Evolutionary conservation across 2,329 filamentous ascomycete genomes (phyloP).

Genomic region (Curvularia verruculosa): DNA sequence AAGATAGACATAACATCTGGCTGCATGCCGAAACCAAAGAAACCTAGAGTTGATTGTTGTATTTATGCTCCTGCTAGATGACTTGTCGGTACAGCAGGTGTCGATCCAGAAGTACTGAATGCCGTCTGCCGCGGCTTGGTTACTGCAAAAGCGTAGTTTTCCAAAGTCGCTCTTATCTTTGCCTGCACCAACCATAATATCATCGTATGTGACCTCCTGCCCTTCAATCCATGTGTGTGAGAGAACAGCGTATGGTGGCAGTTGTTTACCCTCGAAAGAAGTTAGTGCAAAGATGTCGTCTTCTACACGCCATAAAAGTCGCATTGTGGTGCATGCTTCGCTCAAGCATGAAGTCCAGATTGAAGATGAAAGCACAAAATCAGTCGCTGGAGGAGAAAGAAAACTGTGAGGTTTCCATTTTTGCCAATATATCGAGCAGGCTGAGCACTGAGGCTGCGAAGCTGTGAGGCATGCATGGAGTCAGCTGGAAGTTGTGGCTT

Average conservation of each 20-base stretch:
- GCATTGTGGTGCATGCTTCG: constrained; percentile 13
- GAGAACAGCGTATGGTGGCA: constrained; percentile 29
- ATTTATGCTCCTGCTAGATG: constrained; percentile 5
- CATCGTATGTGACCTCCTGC: constrained; percentile 23
- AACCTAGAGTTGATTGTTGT: constrained; percentile 8
- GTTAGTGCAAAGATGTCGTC: constrained; percentile 22
- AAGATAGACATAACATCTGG: constrained; percentile 19
- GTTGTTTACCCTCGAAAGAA: constrained; percentile 17
- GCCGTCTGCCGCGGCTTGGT: constrained; percentile 17
- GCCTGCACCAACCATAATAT: constrained; percentile 20
- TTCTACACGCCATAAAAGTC: constrained; percentile 21
- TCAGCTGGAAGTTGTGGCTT: not conserved
- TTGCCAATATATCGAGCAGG: not conserved
- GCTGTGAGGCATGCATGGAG: not conserved
- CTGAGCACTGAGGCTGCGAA: not conserved
- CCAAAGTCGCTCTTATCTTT: constrained; percentile 18
- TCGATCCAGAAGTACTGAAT: constrained; percentile 3
- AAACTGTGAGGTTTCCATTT: too few species aligned
- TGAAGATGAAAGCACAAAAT: not conserved
- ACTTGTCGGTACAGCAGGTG: constrained; percentile 8
- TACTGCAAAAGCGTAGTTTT: constrained; percentile 18
- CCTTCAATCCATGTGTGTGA: constrained; percentile 26
- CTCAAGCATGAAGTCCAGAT: not conserved
- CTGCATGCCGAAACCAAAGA: constrained; percentile 11
- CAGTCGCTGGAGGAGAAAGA: not conserved